Evolutionary conservation across 2,329 filamentous ascomycete genomes (phyloP), one percentile per base, ranked within the genome.

Genomic region (Camillea tinctor): DNA sequence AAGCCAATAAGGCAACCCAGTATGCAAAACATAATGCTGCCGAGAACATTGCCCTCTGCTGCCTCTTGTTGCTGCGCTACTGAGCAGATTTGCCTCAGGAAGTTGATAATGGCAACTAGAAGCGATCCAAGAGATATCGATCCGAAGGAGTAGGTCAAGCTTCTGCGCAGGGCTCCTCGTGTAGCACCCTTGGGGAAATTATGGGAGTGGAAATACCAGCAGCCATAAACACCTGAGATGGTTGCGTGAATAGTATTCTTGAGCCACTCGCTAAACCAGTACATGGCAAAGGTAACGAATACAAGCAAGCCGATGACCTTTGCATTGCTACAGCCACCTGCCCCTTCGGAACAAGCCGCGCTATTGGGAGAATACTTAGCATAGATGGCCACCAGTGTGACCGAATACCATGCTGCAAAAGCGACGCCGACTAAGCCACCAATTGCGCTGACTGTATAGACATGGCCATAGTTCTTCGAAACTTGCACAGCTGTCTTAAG

Each of bases 181-280:
- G 94, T 97, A 0, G 92, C 88, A 11, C 88, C 88, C 64, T 84
- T 88, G 26, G 93, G 92, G 69, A 92, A 90, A 50, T 87, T 84
- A 59, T 81, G 77, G 0, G 85, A 76, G 64, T 85, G 89, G 73
- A 96, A 97, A 78, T 96, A 98, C 94, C 94, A 98, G 0, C 90
- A 89, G 1, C 92, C 93, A 69, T 96, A 97, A 0, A 97, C 88
- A 0, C 94, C 93, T 0, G 92, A 90, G 60, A 97, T 90, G 22
- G 88, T 93, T 1, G 89, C 90, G 73, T 98, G 93, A 52, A 97
- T 91, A 0, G 91, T 93, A 76, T 96, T 97, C 80, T 97, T 97
- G 68, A 97, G 79, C 84, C 90, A 94, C 74, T 98, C 94, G 52
- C 17, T n/a, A 22, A 62, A 62, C 60, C 36, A 98, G 77, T 96